Evolutionary conservation across 306 rosid species (phyloP), one percentile per base, ranked within the genome.

Genomic region (Lablab purpureus): DNA sequence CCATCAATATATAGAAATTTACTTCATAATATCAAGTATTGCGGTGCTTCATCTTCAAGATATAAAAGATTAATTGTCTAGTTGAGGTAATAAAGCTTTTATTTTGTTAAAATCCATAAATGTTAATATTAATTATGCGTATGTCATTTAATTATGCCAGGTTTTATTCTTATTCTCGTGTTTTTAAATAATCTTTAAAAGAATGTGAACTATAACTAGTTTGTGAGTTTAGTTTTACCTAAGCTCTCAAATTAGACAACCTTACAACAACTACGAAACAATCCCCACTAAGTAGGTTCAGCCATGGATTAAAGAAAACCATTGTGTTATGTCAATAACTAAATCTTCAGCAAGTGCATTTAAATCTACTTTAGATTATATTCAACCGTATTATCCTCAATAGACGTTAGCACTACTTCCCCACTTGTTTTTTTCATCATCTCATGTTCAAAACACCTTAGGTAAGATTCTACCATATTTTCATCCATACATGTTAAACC

Each of bases 21-120:
- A 9, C 70, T 18, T n/a, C 22, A 19, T 7, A 43, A 40, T 18
- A 65, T 36, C 19, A 21, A 66, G 18, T 41, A 3, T 41, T 67
- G 30, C 10, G 17, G 25, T 36, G 47, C 71, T 36, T 65, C 71
- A n/a, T 65, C 49, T 65, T 65, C 71, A 65, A 36, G 49, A 64
- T 64, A 64, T 47, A 36, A 36, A 65, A 64, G 41, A 64, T 64
- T 34, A 64, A 40, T 30, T 30, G 13, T n/a, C 70, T 18, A 17
- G 30, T 10, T 18, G 49, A 18, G 18, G 6, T 21, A 67, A 67
- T 6, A 67, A 22, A 14, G 6, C 34, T 21, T 66, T 67, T 2
- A 21, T 41, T 21, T 11, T 41, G 52, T 41, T 13, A 43, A 40
- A 67, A 21, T 4, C 11, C 27, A 5, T 41, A 40, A 34, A 11